These are phyloP conservation scores for Apostasia shenzhenica DNA, from an alignment of 106 monocot species.

Conservation along the genomic window DNA sequence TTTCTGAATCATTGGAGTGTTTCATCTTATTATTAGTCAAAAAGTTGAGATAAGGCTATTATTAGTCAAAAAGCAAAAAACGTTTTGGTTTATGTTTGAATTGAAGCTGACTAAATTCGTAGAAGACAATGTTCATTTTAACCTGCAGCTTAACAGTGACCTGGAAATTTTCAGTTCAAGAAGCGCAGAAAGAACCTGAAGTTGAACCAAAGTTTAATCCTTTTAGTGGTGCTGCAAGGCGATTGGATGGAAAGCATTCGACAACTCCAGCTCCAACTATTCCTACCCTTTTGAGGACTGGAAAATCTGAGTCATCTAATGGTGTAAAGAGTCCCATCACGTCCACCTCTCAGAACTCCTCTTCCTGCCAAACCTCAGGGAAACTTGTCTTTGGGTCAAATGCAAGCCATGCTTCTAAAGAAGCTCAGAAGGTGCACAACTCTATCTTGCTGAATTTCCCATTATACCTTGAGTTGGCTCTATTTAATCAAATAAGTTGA, in stretches of 20 bases:
- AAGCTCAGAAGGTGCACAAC: slow-evolving; percentile 28
- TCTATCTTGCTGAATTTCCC: too few relatives aligned
- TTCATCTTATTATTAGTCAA: too few relatives aligned
- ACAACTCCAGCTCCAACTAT: slow-evolving; percentile 24
- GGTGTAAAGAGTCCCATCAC: slow-evolving; percentile 24
- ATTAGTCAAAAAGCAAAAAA: too few relatives aligned
- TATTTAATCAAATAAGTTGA: not conserved
- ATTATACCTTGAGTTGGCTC: not conserved
- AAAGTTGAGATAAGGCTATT: too few relatives aligned
- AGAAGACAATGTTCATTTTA: not conserved
- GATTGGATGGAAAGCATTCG: slow-evolving; percentile 77
- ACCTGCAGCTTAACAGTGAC: not conserved
- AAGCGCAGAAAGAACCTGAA: slow-evolving; percentile 20
- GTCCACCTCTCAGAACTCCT: slow-evolving; percentile 25
- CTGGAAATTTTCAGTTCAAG: slow-evolving; percentile 23
- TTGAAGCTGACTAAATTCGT: not conserved
- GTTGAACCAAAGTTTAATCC: slow-evolving; percentile 62
- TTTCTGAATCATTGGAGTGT: too few relatives aligned
- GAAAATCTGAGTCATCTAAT: slow-evolving; percentile 10
- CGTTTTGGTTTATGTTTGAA: not conserved
- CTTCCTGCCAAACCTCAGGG: slow-evolving; percentile 38
- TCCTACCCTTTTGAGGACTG: slow-evolving; percentile 22
- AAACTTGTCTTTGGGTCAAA: slow-evolving; percentile 86
- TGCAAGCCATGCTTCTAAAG: slow-evolving; percentile 28
- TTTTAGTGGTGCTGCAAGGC: slow-evolving; percentile 76